A percentile compares a stretch with the other conserved stretches of the same genome.
phyloP scores from a whole-genome alignment of 2,329 filamentous ascomycete genomes.

The Fusarium tuaranense region DNA sequence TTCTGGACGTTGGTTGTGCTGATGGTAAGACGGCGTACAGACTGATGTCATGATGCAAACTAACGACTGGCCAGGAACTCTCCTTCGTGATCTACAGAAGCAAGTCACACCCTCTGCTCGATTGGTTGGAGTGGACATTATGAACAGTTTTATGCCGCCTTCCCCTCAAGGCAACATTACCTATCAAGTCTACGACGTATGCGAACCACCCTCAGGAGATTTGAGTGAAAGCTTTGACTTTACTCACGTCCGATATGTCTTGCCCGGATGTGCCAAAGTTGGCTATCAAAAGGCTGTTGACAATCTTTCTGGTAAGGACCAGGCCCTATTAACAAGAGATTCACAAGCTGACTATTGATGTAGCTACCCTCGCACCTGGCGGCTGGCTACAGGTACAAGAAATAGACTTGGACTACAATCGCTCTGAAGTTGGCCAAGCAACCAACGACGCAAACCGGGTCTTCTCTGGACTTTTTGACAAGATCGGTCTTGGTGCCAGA shows the following conservation, averaged over 20 bases:
- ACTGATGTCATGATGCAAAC: fast-evolving
- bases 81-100: constrained; percentile 20
- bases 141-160: constrained; percentile 7
- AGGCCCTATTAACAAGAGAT: fast-evolving
- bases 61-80: not conserved
- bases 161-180: not conserved
- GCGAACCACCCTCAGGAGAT: not conserved
- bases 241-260: constrained; percentile 17
- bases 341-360: not conserved
- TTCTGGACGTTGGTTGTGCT: constrained; percentile 27
- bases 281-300: constrained; percentile 5
- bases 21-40: not conserved
- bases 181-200: constrained; percentile 15
- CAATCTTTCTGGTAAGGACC: not conserved
- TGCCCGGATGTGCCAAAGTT: constrained; percentile 1
- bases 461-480: constrained; percentile 15
- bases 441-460: constrained; percentile 6
- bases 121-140: constrained; percentile 27
- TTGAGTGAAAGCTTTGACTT: not conserved
- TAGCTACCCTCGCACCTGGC: constrained; percentile 14
- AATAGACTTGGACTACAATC: constrained; percentile 8
- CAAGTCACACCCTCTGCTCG: constrained; percentile 19
- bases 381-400: constrained; percentile 26
- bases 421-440: not conserved
- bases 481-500: constrained; percentile 8